A percentile compares a stretch with the other conserved stretches of the same genome.
Evolutionary conservation across 2,329 filamentous ascomycete genomes (phyloP).

Genomic region (Hypoxylon rubiginosum): DNA sequence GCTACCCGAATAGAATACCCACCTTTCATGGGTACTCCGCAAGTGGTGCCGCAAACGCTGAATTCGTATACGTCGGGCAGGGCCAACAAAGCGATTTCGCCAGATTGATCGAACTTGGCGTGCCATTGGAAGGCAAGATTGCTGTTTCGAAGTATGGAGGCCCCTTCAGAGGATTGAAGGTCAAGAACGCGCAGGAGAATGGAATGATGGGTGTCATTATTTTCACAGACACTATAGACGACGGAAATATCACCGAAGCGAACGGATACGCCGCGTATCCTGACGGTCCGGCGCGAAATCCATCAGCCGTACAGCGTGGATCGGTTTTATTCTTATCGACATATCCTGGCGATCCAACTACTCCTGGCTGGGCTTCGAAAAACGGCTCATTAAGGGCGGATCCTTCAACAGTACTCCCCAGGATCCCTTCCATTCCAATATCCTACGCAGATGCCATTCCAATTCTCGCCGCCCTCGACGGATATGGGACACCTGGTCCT

Average conservation of each 20-base stretch:
- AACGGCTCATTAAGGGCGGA: conserved; percentile 76
- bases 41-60: conserved; percentile 79
- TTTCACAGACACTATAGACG: conserved; percentile 81
- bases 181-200: conserved; percentile 84
- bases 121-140: conserved; percentile 82
- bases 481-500: conserved; percentile 76
- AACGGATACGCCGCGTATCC: conserved; percentile 82
- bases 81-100: conserved; percentile 82
- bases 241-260: conserved; percentile 79
- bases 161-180: conserved; percentile 84
- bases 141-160: conserved; percentile 82
- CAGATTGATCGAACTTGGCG: conserved; percentile 75
- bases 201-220: conserved; percentile 80
- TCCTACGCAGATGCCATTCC: conserved; percentile 83
- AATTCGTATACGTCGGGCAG: conserved; percentile 83
- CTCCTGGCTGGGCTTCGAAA: conserved; percentile 84
- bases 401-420: conserved; percentile 72
- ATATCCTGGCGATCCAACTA: conserved; percentile 77
- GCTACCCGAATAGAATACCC: conserved; percentile 76
- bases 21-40: conserved; percentile 89
- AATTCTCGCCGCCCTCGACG: conserved; percentile 82
- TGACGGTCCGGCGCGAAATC: conserved; percentile 81
- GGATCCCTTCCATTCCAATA: conserved; percentile 85
- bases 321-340: conserved; percentile 79
- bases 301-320: conserved; percentile 82